phyloP scores from a whole-genome alignment of 1,139 yeast genomes.

The Ashbya aceris region DNA sequence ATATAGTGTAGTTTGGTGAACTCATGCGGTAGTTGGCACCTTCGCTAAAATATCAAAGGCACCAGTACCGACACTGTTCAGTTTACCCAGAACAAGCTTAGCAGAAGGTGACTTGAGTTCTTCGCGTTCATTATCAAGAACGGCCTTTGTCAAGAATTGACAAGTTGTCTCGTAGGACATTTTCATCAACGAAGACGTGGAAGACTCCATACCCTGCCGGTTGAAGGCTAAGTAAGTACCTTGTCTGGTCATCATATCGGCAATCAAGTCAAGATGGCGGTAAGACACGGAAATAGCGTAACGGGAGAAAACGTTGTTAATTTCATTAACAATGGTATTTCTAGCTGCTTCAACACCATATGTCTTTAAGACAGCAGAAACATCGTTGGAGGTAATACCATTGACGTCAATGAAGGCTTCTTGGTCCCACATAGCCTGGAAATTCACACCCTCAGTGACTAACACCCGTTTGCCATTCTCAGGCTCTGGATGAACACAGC shows the following conservation, averaged over 20 bases:
- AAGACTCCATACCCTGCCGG: constrained; percentile 95
- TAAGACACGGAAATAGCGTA: constrained; percentile 90
- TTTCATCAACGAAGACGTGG: constrained; percentile 94
- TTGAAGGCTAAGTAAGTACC: constrained; percentile 95
- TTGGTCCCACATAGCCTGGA: constrained; percentile 97
- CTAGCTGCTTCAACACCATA: constrained; percentile 99
- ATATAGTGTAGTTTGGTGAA: background rate
- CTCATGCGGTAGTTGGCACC: constrained; percentile 35
- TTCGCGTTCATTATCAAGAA: constrained; percentile 84
- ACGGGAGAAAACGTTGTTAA: constrained; percentile 90
- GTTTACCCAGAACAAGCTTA: constrained; percentile 86
- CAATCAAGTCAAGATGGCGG: constrained; percentile 93
- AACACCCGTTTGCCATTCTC: constrained; percentile 62
- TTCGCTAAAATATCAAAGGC: constrained; percentile 78
- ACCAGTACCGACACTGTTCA: constrained; percentile 92
- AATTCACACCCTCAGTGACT: constrained; percentile 97
- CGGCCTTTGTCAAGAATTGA: constrained; percentile 94
- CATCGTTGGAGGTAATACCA: constrained; percentile 83
- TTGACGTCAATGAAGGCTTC: constrained; percentile 86
- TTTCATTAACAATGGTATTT: constrained; percentile 92
- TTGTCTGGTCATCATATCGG: constrained; percentile 99
- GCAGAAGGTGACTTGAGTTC: constrained; percentile 88
- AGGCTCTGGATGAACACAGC: constrained; percentile 81
- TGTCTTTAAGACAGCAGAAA: constrained; percentile 78
- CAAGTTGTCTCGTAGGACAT: constrained; percentile 99